Percentiles rank a stretch among this genome's conserved stretches.
phyloP scores from a whole-genome alignment of 73 alveolate genomes.

The Blepharisma japonicum region DNA sequence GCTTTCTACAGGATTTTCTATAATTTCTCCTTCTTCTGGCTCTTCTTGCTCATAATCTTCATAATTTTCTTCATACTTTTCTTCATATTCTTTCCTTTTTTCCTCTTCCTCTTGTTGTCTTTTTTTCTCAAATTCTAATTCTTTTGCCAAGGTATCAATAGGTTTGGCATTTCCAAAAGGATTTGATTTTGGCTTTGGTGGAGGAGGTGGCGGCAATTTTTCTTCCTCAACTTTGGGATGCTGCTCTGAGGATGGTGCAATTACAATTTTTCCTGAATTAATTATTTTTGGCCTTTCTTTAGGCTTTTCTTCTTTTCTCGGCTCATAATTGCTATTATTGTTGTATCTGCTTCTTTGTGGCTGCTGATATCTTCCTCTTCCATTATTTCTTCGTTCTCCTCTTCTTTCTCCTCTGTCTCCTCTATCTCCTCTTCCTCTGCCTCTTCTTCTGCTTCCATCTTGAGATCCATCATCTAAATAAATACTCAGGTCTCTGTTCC shows the following conservation, averaged over 20 bases:
- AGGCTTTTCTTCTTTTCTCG: too few species aligned
- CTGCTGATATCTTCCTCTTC: too few species aligned
- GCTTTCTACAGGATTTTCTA: not conserved
- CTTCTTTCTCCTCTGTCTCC: not conserved
- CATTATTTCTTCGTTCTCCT: not conserved
- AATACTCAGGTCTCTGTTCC: not conserved
- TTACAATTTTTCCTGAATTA: not conserved
- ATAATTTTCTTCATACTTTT: not conserved
- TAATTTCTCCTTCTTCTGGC: not conserved
- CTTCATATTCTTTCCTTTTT: not conserved
- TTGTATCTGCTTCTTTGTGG: too few species aligned
- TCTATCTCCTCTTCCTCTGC: not conserved
- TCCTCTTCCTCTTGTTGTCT: not conserved
- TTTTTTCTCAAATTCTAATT: not conserved
- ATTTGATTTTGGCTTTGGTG: not conserved
- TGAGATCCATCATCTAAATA: not conserved
- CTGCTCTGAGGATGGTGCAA: slow-evolving; percentile 7
- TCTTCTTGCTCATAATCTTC: not conserved
- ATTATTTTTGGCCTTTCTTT: not conserved
- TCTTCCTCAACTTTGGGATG: not conserved
- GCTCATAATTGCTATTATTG: too few species aligned
- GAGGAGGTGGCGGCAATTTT: not conserved
- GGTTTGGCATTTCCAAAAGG: slow-evolving; percentile 27
- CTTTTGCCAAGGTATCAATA: slow-evolving; percentile 4
- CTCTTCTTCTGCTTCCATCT: not conserved